phyloP scores from a whole-genome alignment of 2,329 filamentous ascomycete genomes.

The Juglanconis oblonga region DNA sequence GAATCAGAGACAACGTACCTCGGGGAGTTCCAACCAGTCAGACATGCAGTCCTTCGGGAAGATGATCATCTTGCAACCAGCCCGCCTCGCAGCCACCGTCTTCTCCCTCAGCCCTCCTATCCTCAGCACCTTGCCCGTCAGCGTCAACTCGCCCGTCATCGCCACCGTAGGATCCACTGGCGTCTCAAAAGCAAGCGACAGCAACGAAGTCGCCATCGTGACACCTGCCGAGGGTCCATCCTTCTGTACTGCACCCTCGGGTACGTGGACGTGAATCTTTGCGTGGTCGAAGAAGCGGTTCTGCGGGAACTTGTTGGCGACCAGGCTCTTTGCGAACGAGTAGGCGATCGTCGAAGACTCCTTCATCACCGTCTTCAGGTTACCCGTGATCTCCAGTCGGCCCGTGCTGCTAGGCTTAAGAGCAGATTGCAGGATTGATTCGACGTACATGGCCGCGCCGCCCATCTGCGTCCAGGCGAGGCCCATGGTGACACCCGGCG shows the following conservation, averaged over 20 bases:
- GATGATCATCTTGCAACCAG: conserved; percentile 88
- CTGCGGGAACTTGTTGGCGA: conserved; percentile 80
- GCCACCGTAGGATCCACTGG: conserved; percentile 82
- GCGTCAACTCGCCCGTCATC: conserved; percentile 96
- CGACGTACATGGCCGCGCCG: conserved; percentile 92
- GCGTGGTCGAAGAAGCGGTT: conserved; percentile 97
- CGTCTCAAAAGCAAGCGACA: conserved; percentile 78
- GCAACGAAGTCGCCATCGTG: conserved; percentile 93
- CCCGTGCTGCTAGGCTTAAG: conserved; percentile 72
- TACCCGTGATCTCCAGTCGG: conserved; percentile 86
- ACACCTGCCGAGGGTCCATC: conserved; percentile 92
- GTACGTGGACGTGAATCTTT: conserved; percentile 91
- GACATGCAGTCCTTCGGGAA: conserved; percentile 95
- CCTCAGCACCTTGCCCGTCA: conserved; percentile 92
- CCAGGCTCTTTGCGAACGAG: conserved; percentile 86
- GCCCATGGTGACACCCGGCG: conserved; percentile 94
- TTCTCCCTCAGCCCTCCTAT: conserved; percentile 96
- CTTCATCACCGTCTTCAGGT: conserved; percentile 96
- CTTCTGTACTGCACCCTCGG: conserved; percentile 93
- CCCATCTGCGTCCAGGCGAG: conserved; percentile 98
- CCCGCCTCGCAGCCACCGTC: conserved; percentile 89
- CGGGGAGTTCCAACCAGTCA: conserved; percentile 94
- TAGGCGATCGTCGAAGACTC: conserved; percentile 95
- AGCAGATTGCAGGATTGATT: conserved; percentile 87
- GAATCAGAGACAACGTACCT: conserved; percentile 60